A percentile compares a stretch with the other conserved stretches of the same genome.
phyloP scores from a whole-genome alignment of 2,329 filamentous ascomycete species.

The Aspergillus nomiae region DNA sequence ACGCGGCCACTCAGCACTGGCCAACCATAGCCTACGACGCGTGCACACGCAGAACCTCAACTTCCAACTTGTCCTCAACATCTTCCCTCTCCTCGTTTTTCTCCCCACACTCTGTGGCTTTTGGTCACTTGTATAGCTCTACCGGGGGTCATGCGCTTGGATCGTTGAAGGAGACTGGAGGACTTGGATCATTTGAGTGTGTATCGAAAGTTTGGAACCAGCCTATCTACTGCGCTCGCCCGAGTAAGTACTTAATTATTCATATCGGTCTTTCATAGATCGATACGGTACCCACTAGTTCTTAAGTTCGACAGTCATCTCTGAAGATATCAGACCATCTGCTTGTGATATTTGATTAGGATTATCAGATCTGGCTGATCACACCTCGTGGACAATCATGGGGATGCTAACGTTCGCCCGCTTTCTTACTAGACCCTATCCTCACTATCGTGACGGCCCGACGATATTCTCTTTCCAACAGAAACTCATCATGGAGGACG shows the following conservation, averaged over 20 bases:
- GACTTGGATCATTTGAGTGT: constrained; percentile 10
- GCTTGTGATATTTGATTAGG: not conserved
- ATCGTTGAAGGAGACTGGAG: constrained; percentile 23
- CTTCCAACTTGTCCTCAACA: constrained; percentile 22
- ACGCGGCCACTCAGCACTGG: constrained; percentile 10
- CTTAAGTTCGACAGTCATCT: not conserved
- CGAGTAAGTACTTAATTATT: not conserved
- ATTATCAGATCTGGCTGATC: not conserved
- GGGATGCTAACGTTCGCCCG: constrained; percentile 42
- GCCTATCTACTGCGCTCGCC: not conserved
- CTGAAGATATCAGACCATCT: not conserved
- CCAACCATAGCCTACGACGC: constrained; percentile 22
- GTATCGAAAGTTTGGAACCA: constrained; percentile 3
- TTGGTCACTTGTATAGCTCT: constrained; percentile 4
- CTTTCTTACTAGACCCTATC: constrained; percentile 41
- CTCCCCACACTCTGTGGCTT: constrained; percentile 13
- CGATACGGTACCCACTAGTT: not conserved
- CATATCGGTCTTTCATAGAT: not conserved
- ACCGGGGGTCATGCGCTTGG: constrained; percentile 21
- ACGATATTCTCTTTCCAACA: constrained; percentile 41
- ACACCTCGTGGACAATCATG: constrained; percentile 23
- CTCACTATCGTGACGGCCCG: constrained; percentile 35
- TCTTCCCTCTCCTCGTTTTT: constrained; percentile 6
- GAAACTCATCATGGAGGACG: constrained; percentile 37
- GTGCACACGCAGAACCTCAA: constrained; percentile 24